Percentiles rank a stretch among this genome's conserved stretches.
phyloP scores from a whole-genome alignment of 2,329 filamentous ascomycete species.

The Xylariaceae sp. region DNA sequence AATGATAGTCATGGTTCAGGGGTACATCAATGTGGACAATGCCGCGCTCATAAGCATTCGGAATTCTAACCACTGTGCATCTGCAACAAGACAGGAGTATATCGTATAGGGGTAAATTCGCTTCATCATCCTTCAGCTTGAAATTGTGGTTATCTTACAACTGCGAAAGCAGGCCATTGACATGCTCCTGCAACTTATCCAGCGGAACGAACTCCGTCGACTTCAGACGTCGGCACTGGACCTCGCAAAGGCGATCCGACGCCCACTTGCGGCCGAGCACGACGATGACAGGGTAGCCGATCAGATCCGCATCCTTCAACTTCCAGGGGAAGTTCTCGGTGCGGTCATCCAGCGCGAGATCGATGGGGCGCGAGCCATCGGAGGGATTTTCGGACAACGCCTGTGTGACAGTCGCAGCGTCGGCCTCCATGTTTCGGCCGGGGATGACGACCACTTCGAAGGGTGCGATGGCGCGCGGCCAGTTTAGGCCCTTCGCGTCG shows the following conservation, averaged over 20 bases:
- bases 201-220: constrained; percentile 55
- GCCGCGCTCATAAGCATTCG: too few species aligned
- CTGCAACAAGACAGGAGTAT: not conserved
- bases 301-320: constrained; percentile 79
- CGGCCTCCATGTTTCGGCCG: constrained; percentile 40
- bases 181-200: constrained; percentile 43
- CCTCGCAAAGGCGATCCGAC: constrained; percentile 56
- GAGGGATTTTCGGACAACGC: constrained; percentile 34
- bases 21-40: too few species aligned
- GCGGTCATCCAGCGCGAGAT: constrained; percentile 71
- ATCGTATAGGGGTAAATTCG: not conserved
- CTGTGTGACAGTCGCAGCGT: constrained; percentile 60
- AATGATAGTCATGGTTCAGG: too few species aligned
- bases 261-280: constrained; percentile 70
- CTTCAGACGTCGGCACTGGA: constrained; percentile 68
- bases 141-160: constrained; percentile 37
- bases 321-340: constrained; percentile 71
- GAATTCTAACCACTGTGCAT: too few species aligned
- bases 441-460: constrained; percentile 69
- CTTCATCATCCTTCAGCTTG: not conserved
- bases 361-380: constrained; percentile 37
- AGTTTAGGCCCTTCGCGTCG: constrained; percentile 72
- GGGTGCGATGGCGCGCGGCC: constrained; percentile 82
- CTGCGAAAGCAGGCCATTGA: constrained; percentile 43
- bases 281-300: constrained; percentile 81